A percentile compares a stretch with the other conserved stretches of the same genome.
Evolutionary conservation across 805 yeast species (phyloP).

Genomic region (Torulaspora indica): DNA sequence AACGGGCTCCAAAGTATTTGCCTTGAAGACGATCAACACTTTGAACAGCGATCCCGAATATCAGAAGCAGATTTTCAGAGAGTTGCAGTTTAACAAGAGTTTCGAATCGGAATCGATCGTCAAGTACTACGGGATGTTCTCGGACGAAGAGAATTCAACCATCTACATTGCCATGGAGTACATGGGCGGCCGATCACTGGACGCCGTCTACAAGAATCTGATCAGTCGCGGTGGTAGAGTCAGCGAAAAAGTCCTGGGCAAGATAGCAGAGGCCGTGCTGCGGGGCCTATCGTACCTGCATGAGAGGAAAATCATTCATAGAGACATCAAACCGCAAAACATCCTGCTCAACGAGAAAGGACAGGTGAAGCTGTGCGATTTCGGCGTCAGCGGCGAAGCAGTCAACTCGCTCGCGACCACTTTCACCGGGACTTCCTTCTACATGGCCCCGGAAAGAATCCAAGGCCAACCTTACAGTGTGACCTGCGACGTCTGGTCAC

Average conservation of each 20-base stretch:
- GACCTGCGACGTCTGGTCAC: constrained; percentile 94
- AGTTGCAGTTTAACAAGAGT: constrained; percentile 78
- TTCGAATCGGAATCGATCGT: constrained; percentile 85
- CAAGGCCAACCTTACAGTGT: constrained; percentile 94
- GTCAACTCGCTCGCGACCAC: constrained; percentile 94
- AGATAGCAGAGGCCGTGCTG: constrained; percentile 80
- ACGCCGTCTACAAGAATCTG: constrained; percentile 81
- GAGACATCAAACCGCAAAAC: constrained; percentile 96
- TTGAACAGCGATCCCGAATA: constrained; percentile 65
- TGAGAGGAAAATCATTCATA: constrained; percentile 80
- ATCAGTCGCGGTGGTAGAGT: constrained; percentile 73
- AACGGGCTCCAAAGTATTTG: constrained; percentile 64
- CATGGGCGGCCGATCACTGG: constrained; percentile 90
- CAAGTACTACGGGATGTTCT: constrained; percentile 86
- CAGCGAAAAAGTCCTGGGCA: constrained; percentile 89
- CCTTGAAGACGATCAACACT: constrained; percentile 56
- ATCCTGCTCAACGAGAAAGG: constrained; percentile 73
- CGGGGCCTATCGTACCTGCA: constrained; percentile 84
- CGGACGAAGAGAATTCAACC: constrained; percentile 68
- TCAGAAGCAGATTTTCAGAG: constrained; percentile 86
- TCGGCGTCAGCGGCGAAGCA: constrained; percentile 96
- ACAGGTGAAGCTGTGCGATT: constrained; percentile 88
- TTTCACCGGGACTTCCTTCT: constrained; percentile 94
- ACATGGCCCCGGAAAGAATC: constrained; percentile 98
- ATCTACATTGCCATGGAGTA: constrained; percentile 96